Conservation (phyloP, 1,284 basidiomycete species). For the Tilletia walkeri region DNA sequence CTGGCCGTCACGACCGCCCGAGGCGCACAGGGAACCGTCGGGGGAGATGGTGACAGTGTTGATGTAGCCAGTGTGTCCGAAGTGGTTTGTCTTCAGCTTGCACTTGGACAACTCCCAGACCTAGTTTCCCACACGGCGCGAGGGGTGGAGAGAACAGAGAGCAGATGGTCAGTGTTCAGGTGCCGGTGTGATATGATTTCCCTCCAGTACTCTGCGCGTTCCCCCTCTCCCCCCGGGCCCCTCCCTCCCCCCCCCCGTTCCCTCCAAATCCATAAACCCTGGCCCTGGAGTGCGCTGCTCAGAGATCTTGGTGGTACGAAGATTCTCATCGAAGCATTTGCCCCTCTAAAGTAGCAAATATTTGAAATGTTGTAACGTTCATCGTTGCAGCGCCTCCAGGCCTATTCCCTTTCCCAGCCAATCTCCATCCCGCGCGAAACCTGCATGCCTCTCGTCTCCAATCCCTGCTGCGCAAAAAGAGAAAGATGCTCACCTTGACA, state of each 20-base stretch:
- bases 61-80: constrained; percentile 98
- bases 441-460: constrained; percentile 23
- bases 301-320: constrained; percentile 75
- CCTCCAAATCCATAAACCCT: neutral
- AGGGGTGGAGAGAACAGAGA: constrained; percentile 4
- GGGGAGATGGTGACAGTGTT: constrained; percentile 98
- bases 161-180: neutral
- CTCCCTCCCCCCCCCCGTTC: too few relatives aligned
- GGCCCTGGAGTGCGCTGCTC: constrained; percentile 56
- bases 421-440: too few relatives aligned
- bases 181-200: neutral
- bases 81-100: constrained; percentile 99
- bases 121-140: constrained; percentile 58
- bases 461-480: neutral
- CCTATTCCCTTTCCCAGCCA: constrained; percentile 57
- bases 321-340: constrained; percentile 66
- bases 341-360: constrained; percentile 83
- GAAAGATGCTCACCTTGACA: constrained; percentile 77
- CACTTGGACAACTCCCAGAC: constrained; percentile 99
- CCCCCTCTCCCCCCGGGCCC: neutral
- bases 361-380: constrained; percentile 54
- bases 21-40: constrained; percentile 97
- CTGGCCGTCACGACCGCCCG: constrained; percentile 93
- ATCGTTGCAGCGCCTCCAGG: constrained; percentile 36
- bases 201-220: too few relatives aligned